Percentiles rank a stretch among this genome's conserved stretches.
These are phyloP conservation scores for Tetramitus jugosus DNA, from an alignment of 208 protist genomes.

Conservation along the genomic window DNA sequence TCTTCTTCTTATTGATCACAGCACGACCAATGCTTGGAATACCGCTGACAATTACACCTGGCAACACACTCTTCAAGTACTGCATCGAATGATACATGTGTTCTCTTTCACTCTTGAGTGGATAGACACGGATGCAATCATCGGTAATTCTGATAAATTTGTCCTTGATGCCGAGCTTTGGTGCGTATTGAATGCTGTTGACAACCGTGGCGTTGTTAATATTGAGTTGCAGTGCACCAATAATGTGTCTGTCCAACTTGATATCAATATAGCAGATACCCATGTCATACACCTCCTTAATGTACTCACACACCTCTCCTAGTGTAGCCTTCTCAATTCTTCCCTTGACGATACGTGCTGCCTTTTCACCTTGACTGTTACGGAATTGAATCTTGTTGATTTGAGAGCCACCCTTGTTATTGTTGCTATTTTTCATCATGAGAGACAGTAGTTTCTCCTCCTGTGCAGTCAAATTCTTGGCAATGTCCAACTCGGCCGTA, in stretches of 20 bases:
- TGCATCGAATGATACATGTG: slow-evolving; percentile 67
- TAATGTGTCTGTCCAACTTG: slow-evolving; percentile 76
- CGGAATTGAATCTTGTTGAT: too few relatives aligned
- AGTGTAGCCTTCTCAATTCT: slow-evolving; percentile 78
- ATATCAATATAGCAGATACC: slow-evolving; percentile 76
- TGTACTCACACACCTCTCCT: slow-evolving; percentile 68
- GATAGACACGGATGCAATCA: slow-evolving; percentile 44
- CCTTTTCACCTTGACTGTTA: too few relatives aligned
- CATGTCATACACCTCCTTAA: slow-evolving; percentile 68
- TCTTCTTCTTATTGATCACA: slow-evolving; percentile 70
- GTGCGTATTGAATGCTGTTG: not conserved
- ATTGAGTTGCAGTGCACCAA: slow-evolving; percentile 78
- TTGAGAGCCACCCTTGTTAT: too few relatives aligned
- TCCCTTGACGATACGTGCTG: slow-evolving; percentile 74
- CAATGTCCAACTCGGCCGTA: slow-evolving; percentile 68
- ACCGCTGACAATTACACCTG: slow-evolving; percentile 79
- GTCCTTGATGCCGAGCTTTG: slow-evolving; percentile 74
- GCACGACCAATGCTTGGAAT: slow-evolving; percentile 82
- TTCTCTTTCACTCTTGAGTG: slow-evolving; percentile 48
- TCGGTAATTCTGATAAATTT: slow-evolving; percentile 45
- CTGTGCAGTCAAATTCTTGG: not conserved
- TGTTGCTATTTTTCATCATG: slow-evolving; percentile 32
- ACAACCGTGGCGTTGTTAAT: slow-evolving; percentile 67
- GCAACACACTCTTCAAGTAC: slow-evolving; percentile 66
- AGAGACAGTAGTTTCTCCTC: too few relatives aligned